Percentiles rank a stretch among this genome's conserved stretches.
Conservation (phyloP, 164 flowering plant genomes). For the Paratinospora sagittata region DNA sequence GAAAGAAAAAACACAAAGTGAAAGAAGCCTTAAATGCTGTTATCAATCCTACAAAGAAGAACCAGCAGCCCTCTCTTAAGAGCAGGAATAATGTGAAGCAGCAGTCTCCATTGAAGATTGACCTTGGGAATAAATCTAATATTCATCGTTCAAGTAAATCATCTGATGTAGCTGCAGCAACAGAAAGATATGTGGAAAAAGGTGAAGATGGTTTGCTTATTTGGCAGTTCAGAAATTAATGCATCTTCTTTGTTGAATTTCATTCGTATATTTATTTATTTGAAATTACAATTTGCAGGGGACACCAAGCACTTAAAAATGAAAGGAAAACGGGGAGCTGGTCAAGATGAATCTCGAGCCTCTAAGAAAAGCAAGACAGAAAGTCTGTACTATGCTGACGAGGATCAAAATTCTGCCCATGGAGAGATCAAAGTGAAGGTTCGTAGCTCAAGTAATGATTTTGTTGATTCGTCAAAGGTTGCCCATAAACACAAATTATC, state of each 20-base stretch:
- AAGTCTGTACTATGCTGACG: slow-evolving; percentile 23
- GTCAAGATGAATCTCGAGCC: slow-evolving; percentile 32
- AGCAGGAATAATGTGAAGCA: slow-evolving; percentile 37
- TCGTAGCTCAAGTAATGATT: slow-evolving; percentile 20
- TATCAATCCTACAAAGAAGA: slow-evolving; percentile 36
- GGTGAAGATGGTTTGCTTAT: slow-evolving; percentile 1
- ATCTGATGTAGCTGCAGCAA: slow-evolving; percentile 29
- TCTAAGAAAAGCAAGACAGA: slow-evolving; percentile 62
- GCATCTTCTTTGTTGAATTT: not conserved
- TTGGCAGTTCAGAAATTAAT: not conserved
- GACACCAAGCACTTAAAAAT: slow-evolving; percentile 33
- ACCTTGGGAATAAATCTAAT: slow-evolving; percentile 22
- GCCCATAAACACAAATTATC: slow-evolving; percentile 20
- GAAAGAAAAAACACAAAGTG: slow-evolving; percentile 42
- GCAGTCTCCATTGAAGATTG: slow-evolving; percentile 28
- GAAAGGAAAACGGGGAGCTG: slow-evolving; percentile 38
- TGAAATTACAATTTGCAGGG: slow-evolving; percentile 32
- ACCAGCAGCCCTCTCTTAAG: slow-evolving; percentile 32
- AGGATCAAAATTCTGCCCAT: slow-evolving; percentile 33
- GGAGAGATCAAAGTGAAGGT: slow-evolving; percentile 15
- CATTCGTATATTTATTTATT: not conserved
- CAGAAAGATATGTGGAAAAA: slow-evolving; percentile 28
- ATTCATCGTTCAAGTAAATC: slow-evolving; percentile 30
- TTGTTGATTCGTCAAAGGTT: slow-evolving; percentile 31
- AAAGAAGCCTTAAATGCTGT: slow-evolving; percentile 33